Percentiles rank a stretch among this genome's conserved stretches.
Conservation (phyloP, 2,329 filamentous ascomycete species). For the Claviceps purpurea region DNA sequence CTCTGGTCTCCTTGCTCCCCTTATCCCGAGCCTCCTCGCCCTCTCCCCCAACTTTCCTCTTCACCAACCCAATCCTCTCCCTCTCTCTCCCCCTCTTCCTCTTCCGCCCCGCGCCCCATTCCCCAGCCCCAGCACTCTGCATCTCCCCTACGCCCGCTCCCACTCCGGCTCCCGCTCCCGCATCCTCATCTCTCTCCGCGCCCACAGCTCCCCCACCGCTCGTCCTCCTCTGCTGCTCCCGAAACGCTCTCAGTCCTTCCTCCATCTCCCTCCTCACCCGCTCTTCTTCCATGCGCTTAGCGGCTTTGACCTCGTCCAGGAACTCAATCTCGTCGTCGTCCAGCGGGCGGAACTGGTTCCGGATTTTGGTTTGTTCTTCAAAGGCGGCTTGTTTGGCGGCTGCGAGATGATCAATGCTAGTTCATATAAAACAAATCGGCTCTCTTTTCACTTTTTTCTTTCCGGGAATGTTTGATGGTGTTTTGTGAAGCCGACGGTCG, state of each 20-base stretch:
- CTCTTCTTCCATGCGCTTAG: slow-evolving; percentile 40
- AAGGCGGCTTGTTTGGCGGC: slow-evolving; percentile 73
- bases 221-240: slow-evolving; percentile 32
- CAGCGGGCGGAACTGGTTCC: slow-evolving; percentile 65
- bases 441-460: not conserved
- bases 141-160: slow-evolving; percentile 22
- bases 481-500: too few relatives aligned
- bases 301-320: slow-evolving; percentile 44
- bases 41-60: slow-evolving; percentile 7
- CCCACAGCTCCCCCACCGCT: slow-evolving; percentile 8
- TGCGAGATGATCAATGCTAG: slow-evolving; percentile 14
- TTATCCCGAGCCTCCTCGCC: slow-evolving; percentile 4
- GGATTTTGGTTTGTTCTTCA: slow-evolving; percentile 57
- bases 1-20: not conserved
- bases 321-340: slow-evolving; percentile 73
- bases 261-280: slow-evolving; percentile 40
- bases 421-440: too few relatives aligned
- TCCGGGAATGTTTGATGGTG: not conserved
- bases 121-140: slow-evolving; percentile 4
- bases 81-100: slow-evolving; percentile 13
- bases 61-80: slow-evolving; percentile 5
- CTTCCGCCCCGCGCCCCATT: slow-evolving; percentile 12
- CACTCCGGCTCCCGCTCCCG: slow-evolving; percentile 14
- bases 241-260: slow-evolving; percentile 41
- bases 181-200: slow-evolving; percentile 16